phyloP scores from a whole-genome alignment of 2,329 filamentous ascomycete species.

The Fusarium beomiforme region DNA sequence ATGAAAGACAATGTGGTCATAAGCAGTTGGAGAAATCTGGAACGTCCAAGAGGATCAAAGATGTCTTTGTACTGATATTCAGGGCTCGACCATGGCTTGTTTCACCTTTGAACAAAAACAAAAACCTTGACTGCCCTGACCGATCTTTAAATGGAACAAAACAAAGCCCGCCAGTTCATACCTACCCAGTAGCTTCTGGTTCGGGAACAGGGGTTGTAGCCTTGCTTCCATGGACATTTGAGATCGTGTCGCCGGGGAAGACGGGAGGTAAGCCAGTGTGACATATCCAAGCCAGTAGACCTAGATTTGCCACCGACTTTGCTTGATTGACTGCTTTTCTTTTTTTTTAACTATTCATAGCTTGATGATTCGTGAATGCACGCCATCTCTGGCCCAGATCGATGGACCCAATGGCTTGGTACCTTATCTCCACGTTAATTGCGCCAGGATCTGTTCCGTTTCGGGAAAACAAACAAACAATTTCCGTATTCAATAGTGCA shows the following conservation, averaged over 20 bases:
- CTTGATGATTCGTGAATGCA: neutral
- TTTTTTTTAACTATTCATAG: neutral
- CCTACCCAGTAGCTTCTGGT: neutral
- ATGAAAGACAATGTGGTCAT: neutral
- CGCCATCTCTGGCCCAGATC: neutral
- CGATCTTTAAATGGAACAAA: slow-evolving; percentile 2
- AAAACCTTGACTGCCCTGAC: neutral
- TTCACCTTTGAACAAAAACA: slow-evolving; percentile 4
- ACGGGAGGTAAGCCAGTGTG: slow-evolving; percentile 9
- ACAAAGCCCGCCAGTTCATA: neutral
- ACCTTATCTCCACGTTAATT: slow-evolving; percentile 7
- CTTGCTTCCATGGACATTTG: slow-evolving; percentile 8
- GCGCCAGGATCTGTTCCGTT: neutral
- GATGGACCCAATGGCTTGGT: neutral
- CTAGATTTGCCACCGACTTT: too few relatives aligned
- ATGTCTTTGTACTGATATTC: neutral
- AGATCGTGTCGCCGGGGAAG: slow-evolving; percentile 5
- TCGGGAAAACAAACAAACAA: neutral
- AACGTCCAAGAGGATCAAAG: neutral
- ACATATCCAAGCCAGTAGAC: neutral
- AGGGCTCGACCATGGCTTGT: neutral
- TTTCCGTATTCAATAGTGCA: neutral
- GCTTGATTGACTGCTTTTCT: neutral
- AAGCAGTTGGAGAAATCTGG: neutral
- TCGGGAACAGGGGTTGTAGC: slow-evolving; percentile 24